Evolutionary conservation across 108 stramenopile genomes (phyloP).

Genomic region (Aurantiochytrium sp.): DNA sequence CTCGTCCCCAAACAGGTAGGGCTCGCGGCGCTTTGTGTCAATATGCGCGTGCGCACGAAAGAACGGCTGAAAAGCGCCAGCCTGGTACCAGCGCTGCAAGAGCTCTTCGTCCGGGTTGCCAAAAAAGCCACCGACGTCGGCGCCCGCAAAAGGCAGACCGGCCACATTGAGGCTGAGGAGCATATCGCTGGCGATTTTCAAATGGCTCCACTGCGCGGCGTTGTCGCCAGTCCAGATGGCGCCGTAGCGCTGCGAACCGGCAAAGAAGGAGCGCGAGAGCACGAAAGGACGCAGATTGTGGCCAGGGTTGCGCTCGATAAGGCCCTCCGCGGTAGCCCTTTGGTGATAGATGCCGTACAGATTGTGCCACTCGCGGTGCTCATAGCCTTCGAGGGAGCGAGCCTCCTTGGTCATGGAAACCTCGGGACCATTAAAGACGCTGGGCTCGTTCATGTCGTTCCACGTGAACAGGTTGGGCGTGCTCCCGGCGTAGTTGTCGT

Average conservation of each 20-base stretch:
- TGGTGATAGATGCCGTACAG: constrained; percentile 97
- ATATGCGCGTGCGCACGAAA: constrained; percentile 98
- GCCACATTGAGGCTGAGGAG: constrained; percentile 83
- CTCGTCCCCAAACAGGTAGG: constrained; percentile 95
- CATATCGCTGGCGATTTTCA: constrained; percentile 88
- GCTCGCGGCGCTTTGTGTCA: constrained; percentile 91
- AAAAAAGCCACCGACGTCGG: constrained; percentile 99
- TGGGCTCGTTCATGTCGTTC: constrained; percentile 99
- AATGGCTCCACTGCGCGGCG: constrained; percentile 85
- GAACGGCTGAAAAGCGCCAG: constrained; percentile 95
- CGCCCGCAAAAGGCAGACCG: constrained; percentile 90
- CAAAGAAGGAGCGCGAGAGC: constrained; percentile 89
- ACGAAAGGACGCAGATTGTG: constrained; percentile 83
- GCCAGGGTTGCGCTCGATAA: constrained; percentile 55
- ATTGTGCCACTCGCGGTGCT: constrained; percentile 99
- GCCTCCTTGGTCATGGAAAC: constrained; percentile 91
- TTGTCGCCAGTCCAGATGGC: constrained; percentile 99
- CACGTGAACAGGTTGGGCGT: constrained; percentile 88
- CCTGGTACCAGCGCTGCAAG: constrained; percentile 96
- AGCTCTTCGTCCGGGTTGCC: constrained; percentile 91
- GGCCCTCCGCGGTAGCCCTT: constrained; percentile 86
- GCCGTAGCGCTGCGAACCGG: constrained; percentile 89
- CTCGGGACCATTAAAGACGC: constrained; percentile 99
- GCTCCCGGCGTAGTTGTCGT: constrained; percentile 81
- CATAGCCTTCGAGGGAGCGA: constrained; percentile 74